A percentile compares a stretch with the other conserved stretches of the same genome.
phyloP scores from a whole-genome alignment of 1,284 basidiomycete genomes.

The Pseudozyma sp. region DNA sequence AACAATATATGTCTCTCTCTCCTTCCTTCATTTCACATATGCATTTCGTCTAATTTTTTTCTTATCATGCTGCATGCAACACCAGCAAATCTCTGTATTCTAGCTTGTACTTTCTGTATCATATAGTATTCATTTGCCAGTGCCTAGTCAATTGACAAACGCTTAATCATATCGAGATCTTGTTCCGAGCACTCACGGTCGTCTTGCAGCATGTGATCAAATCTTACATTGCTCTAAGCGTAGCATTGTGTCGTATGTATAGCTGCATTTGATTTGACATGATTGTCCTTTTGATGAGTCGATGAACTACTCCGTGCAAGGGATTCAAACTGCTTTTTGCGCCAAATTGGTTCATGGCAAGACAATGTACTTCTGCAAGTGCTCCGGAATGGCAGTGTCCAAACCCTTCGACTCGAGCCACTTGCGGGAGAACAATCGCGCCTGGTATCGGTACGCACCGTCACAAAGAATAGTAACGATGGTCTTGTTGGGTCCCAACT shows the following conservation, averaged over 20 bases:
- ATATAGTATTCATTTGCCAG: not conserved
- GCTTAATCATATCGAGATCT: too few species aligned
- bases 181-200: too few species aligned
- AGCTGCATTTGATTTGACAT: not conserved
- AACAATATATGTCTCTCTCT: constrained; percentile 14
- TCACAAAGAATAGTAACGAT: constrained; percentile 93
- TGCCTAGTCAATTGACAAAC: not conserved
- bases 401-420: constrained; percentile 91
- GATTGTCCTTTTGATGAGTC: not conserved
- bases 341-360: constrained; percentile 69
- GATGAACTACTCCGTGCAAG: not conserved
- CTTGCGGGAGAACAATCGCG: constrained; percentile 90
- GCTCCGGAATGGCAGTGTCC: constrained; percentile 81
- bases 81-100: too few species aligned
- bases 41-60: constrained; percentile 3
- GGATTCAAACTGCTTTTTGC: too few species aligned
- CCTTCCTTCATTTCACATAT: not conserved
- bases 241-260: too few species aligned
- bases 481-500: constrained; percentile 82
- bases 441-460: constrained; percentile 96
- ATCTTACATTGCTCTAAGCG: too few species aligned
- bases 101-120: too few species aligned
- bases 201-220: too few species aligned
- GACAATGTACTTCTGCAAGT: constrained; percentile 90
- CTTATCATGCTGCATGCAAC: not conserved